Conservation (phyloP, 768 basidiomycete genomes). For the Sarcodon aspratus region DNA sequence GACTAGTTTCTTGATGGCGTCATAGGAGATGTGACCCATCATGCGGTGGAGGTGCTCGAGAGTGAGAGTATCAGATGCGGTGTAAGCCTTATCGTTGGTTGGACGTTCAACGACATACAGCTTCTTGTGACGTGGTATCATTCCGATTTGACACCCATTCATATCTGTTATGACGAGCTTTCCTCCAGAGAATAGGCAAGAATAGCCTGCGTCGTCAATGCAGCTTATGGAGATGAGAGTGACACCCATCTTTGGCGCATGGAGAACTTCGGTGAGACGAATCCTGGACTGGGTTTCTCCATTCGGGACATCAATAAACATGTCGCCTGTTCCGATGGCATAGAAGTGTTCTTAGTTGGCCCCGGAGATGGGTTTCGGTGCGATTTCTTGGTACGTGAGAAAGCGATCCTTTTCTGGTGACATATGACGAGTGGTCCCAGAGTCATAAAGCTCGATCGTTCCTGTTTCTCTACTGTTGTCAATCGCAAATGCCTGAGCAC, state of each 20-base stretch:
- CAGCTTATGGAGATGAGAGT: constrained; percentile 12
- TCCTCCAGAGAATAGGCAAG: constrained; percentile 4
- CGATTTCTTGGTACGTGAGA: constrained; percentile 2
- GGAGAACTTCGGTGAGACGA: constrained; percentile 9
- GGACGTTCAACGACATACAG: too few relatives aligned
- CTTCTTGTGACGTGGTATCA: too few relatives aligned
- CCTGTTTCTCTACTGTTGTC: not conserved
- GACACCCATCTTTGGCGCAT: constrained; percentile 10
- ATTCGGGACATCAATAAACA: constrained; percentile 14
- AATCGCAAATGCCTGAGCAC: constrained; percentile 1
- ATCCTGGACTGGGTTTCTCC: constrained; percentile 1
- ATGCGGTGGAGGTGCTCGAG: constrained; percentile 17
- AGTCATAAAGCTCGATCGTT: constrained; percentile 11
- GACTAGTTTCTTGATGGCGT: constrained; percentile 13
- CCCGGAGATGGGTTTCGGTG: constrained; percentile 15
- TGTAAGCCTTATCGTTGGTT: too few relatives aligned
- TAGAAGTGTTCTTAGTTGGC: constrained; percentile 13
- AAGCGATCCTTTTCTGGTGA: constrained; percentile 7
- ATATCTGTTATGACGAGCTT: constrained; percentile 5
- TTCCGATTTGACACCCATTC: too few relatives aligned
- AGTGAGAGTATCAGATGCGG: constrained; percentile 2
- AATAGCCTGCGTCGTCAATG: constrained; percentile 8
- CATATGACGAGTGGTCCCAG: constrained; percentile 8
- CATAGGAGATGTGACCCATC: constrained; percentile 23
- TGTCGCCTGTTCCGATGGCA: constrained; percentile 12